Percentiles rank a stretch among this genome's conserved stretches.
These are phyloP conservation scores for Elongisporangium anandrum DNA, from an alignment of 352 stramenopile species.

Conservation along the genomic window DNA sequence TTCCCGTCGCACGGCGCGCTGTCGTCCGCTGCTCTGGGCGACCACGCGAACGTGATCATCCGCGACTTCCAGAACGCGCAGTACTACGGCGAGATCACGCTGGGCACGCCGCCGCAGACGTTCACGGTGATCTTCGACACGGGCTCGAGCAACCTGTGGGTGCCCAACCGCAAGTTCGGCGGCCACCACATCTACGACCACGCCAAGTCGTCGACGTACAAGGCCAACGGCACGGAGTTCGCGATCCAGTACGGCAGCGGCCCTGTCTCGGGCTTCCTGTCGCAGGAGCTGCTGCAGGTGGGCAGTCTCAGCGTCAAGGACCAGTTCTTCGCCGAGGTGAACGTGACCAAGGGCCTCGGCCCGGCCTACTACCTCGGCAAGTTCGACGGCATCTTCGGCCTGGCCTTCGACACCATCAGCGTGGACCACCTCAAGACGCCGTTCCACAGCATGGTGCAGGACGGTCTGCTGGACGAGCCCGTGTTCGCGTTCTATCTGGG, in stretches of 20 bases:
- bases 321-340: conserved; percentile 91
- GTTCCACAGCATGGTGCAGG: conserved; percentile 89
- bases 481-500: conserved; percentile 96
- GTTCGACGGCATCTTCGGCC: conserved; percentile 94
- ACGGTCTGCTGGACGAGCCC: conserved; percentile 66
- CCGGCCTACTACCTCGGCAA: conserved; percentile 88
- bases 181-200: conserved; percentile 76
- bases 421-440: conserved; percentile 83
- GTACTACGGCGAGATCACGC: conserved; percentile 81
- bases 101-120: conserved; percentile 82
- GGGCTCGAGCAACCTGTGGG: conserved; percentile 92
- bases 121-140: conserved; percentile 94
- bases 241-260: conserved; percentile 90
- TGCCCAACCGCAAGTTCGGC: conserved; percentile 51
- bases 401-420: conserved; percentile 89
- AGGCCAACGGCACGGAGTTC: conserved; percentile 84
- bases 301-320: conserved; percentile 31
- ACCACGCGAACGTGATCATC: conserved; percentile 62
- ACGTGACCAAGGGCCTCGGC: conserved; percentile 90
- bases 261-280: conserved; percentile 81
- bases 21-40: conserved; percentile 6
- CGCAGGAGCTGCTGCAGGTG: conserved; percentile 61
- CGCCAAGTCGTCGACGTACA: conserved; percentile 64
- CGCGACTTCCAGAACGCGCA: conserved; percentile 89
- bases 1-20: conserved; percentile 9